A percentile compares a stretch with the other conserved stretches of the same genome.
Evolutionary conservation across 495 filamentous ascomycete genomes (phyloP).

Genomic region (Penicillium daleae): DNA sequence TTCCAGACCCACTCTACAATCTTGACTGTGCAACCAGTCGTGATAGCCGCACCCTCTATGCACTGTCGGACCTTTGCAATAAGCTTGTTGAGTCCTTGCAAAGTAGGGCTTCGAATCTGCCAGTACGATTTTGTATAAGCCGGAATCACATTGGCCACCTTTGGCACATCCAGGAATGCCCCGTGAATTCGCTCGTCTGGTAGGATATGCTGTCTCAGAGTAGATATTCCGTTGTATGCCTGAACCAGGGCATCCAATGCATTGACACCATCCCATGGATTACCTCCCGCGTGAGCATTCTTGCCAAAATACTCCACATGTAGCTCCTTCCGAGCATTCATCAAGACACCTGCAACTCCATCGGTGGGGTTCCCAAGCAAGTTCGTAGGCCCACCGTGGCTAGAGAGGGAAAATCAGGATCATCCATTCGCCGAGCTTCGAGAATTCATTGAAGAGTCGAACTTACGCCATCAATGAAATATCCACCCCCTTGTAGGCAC

Average conservation of each 20-base stretch:
- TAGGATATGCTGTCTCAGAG: slow-evolving; percentile 19
- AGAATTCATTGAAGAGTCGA: neutral
- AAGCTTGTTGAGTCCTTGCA: slow-evolving; percentile 40
- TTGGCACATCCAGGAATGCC: slow-evolving; percentile 54
- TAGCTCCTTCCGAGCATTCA: slow-evolving; percentile 17
- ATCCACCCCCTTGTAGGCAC: slow-evolving; percentile 17
- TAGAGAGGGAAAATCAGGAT: neutral
- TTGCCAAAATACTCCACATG: slow-evolving; percentile 16
- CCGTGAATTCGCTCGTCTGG: slow-evolving; percentile 18
- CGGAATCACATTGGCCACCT: slow-evolving; percentile 59
- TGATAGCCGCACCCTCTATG: slow-evolving; percentile 53
- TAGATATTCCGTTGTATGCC: slow-evolving; percentile 16
- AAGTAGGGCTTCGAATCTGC: slow-evolving; percentile 41
- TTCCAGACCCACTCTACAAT: slow-evolving; percentile 32
- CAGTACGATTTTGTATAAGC: slow-evolving; percentile 50
- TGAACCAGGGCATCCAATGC: slow-evolving; percentile 20
- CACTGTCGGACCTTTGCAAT: slow-evolving; percentile 51
- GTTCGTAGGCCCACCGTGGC: slow-evolving; percentile 15
- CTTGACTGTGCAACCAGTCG: slow-evolving; percentile 54
- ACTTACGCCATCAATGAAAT: slow-evolving; percentile 20
- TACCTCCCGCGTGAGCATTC: slow-evolving; percentile 15
- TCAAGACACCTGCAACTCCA: slow-evolving; percentile 14
- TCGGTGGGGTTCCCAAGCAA: slow-evolving; percentile 6
- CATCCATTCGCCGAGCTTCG: neutral
- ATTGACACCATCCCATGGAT: slow-evolving; percentile 24